phyloP scores from a whole-genome alignment of 257 asterid species.

The Agastache rugosa region DNA sequence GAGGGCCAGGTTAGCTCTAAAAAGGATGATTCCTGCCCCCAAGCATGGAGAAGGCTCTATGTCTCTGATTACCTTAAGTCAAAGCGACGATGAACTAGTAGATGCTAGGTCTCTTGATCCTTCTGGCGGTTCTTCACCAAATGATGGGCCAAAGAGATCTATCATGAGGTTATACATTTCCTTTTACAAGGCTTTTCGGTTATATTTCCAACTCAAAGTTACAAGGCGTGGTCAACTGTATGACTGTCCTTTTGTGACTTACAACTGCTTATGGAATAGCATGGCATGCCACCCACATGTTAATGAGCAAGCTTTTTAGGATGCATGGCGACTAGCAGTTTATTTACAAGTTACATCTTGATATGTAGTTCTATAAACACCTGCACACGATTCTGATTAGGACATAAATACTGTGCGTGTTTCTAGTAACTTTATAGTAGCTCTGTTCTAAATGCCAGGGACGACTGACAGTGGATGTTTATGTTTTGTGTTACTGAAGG shows the following conservation, averaged over 20 bases:
- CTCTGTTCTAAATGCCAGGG: slow-evolving; percentile 33
- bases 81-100: slow-evolving; percentile 73
- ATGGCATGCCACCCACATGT: background rate
- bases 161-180: slow-evolving; percentile 67
- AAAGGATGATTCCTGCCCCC: slow-evolving; percentile 63
- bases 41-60: slow-evolving; percentile 69
- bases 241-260: slow-evolving; percentile 17
- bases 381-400: background rate
- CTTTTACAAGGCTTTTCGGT: slow-evolving; percentile 20
- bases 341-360: background rate
- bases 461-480: slow-evolving; percentile 30
- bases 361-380: background rate
- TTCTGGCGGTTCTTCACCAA: slow-evolving; percentile 78
- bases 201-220: slow-evolving; percentile 19
- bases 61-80: slow-evolving; percentile 49
- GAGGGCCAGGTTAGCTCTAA: slow-evolving; percentile 76
- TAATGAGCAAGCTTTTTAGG: background rate
- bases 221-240: slow-evolving; percentile 14
- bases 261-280: slow-evolving; percentile 1
- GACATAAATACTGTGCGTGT: background rate
- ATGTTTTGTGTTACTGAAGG: slow-evolving; percentile 54
- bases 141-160: slow-evolving; percentile 77
- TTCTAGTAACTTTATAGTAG: slow-evolving; percentile 24
- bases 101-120: slow-evolving; percentile 61
- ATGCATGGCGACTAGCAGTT: background rate